Percentiles rank a stretch among this genome's conserved stretches.
Evolutionary conservation across 2,329 filamentous ascomycete species (phyloP).

Genomic region (Tolypocladium ophioglossoides): DNA sequence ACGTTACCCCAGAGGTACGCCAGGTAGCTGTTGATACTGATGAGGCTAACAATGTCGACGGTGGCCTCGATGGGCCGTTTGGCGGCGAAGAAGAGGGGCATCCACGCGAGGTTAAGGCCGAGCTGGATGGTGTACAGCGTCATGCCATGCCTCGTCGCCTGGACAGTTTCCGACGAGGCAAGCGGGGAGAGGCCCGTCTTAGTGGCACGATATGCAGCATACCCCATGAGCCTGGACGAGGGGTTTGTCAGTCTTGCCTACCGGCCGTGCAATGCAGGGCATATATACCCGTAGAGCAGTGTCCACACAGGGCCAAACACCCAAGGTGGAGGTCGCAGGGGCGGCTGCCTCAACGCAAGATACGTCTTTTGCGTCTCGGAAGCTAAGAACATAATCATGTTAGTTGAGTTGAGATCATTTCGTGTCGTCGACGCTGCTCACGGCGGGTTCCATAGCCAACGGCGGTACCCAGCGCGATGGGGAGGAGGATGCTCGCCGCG

Average conservation of each 20-base stretch:
- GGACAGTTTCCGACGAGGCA: slow-evolving; percentile 40
- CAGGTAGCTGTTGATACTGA: slow-evolving; percentile 63
- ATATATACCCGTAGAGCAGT: slow-evolving; percentile 44
- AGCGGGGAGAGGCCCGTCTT: slow-evolving; percentile 49
- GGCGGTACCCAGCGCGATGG: slow-evolving; percentile 61
- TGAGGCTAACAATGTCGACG: slow-evolving; percentile 61
- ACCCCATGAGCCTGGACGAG: slow-evolving; percentile 60
- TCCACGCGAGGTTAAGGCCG: slow-evolving; percentile 78
- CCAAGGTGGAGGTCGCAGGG: slow-evolving; percentile 47
- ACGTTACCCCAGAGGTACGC: slow-evolving; percentile 66
- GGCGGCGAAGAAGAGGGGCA: slow-evolving; percentile 82
- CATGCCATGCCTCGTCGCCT: slow-evolving; percentile 55
- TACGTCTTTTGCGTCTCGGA: slow-evolving; percentile 52
- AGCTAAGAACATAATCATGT: slow-evolving; percentile 23
- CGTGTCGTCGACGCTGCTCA: slow-evolving; percentile 26
- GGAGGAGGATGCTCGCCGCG: slow-evolving; percentile 64
- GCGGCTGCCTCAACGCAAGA: slow-evolving; percentile 55
- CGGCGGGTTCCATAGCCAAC: slow-evolving; percentile 59
- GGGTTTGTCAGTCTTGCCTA: not conserved
- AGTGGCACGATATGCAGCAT: slow-evolving; percentile 72
- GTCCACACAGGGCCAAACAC: slow-evolving; percentile 59
- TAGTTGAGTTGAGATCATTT: not conserved
- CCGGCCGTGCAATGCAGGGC: too few species aligned
- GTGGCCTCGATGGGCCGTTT: slow-evolving; percentile 65
- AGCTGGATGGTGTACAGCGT: slow-evolving; percentile 82